Evolutionary conservation across 1,139 yeast species (phyloP), one percentile per base, ranked within the genome.

Genomic region (Debaryomyces sp.): DNA sequence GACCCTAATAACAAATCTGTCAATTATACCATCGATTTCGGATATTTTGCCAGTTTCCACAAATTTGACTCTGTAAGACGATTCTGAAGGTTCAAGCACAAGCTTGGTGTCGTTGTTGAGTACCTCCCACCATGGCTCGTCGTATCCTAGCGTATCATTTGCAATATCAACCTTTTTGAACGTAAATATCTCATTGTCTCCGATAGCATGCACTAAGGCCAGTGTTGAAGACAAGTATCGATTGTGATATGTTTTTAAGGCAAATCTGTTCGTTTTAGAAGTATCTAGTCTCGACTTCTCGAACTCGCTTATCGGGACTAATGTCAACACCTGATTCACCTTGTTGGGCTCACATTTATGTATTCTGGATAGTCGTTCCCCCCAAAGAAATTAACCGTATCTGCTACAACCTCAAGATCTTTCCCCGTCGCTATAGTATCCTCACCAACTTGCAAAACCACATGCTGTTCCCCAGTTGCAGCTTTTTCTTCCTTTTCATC

Each of bases 281-380:
- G 32, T 32, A 8, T 38, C 36, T 7, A 50, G 30, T 26, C 42
- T 13, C 10, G 53, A 46, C 23, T 43, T 48, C 30, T 32, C 43
- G 21, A 29, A 29, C 24, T 42, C 42, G 34, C 41, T 41, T n/a
- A 52, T 42, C 5, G 50, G 50, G 2, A 50, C 36, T 4, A 51
- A 27, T 6, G 40, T 43, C 12, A 50, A 50, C 5, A 53, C 51
- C 45, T 53, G 56, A 9, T 34, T 26, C 12, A 43, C 42, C 23
- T 27, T 41, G 37, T 36, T 44, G 12, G 54, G 54, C 46, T 51
- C 55, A 26, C 44, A 38, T n/a, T 43, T 29, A 33, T 52, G 49
- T 21, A 37, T 38, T 2, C 35, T 6, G 17, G 24, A 23, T 41
- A 33, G 18, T 21, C 42, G 12, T 39, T 23, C 30, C 46, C 47